These are phyloP conservation scores for Nissolia schottii DNA, from an alignment of 306 rosid genomes.

Conservation along the genomic window DNA sequence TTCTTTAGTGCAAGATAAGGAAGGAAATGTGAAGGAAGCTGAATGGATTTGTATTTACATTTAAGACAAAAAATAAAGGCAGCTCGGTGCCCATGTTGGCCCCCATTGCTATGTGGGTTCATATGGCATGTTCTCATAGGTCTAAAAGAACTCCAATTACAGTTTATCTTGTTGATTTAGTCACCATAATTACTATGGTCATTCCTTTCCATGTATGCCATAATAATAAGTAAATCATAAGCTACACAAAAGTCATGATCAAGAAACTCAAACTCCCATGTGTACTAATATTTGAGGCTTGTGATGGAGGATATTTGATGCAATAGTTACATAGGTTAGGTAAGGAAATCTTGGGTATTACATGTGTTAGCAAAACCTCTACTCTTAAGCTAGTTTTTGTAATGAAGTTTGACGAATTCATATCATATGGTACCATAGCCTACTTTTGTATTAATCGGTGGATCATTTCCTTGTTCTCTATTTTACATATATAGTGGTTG, in stretches of 20 bases:
- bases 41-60: constrained; percentile 15
- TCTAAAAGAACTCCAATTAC: neutral
- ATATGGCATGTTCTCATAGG: constrained; percentile 29
- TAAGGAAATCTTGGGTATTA: no score
- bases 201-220: constrained; percentile 25
- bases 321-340: no score
- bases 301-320: constrained; percentile 30
- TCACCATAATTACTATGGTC: constrained; percentile 12
- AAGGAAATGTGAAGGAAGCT: constrained; percentile 25
- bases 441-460: no score
- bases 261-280: constrained; percentile 41
- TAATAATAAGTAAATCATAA: constrained; percentile 49
- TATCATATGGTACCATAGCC: no score
- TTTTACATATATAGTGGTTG: no score
- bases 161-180: constrained; percentile 9
- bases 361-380: no score
- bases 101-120: constrained; percentile 25
- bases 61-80: constrained; percentile 33
- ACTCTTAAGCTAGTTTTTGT: no score
- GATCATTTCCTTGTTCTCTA: no score
- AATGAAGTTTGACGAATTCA: no score
- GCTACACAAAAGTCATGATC: constrained; percentile 33
- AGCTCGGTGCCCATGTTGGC: constrained; percentile 17
- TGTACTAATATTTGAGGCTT: constrained; percentile 14
- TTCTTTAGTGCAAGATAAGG: constrained; percentile 30